Conservation (phyloP, 2,329 filamentous ascomycete genomes). For the Polychaeton citri region DNA sequence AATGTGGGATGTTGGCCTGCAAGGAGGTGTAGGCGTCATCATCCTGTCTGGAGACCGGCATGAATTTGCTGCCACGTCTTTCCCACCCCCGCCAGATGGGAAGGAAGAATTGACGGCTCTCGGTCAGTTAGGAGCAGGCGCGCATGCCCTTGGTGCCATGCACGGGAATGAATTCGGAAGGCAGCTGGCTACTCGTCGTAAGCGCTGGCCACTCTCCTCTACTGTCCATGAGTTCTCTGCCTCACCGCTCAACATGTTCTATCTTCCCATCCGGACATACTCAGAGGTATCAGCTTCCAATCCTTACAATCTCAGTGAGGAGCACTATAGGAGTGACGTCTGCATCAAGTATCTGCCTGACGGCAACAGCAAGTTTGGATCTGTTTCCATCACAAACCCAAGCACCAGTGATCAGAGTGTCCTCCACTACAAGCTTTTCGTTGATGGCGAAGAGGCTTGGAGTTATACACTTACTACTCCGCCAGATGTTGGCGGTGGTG, state of each 20-base stretch:
- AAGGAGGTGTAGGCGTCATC: conserved; percentile 61
- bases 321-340: conserved; percentile 46
- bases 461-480: conserved; percentile 38
- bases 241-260: conserved; percentile 88
- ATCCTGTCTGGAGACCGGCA: conserved; percentile 88
- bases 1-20: conserved; percentile 74
- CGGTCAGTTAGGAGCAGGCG: conserved; percentile 11
- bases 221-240: conserved; percentile 84
- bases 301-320: conserved; percentile 38
- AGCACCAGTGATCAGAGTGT: conserved; percentile 53
- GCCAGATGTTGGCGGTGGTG: conserved; percentile 24
- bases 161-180: conserved; percentile 1
- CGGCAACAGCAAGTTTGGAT: conserved; percentile 81
- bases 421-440: conserved; percentile 66
- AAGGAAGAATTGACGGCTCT: conserved; percentile 24
- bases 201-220: conserved; percentile 45
- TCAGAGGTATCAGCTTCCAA: conserved; percentile 41
- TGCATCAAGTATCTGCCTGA: conserved; percentile 73
- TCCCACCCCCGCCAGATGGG: conserved; percentile 43
- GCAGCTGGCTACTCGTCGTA: conserved; percentile 11
- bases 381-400: conserved; percentile 61
- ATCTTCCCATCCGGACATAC: conserved; percentile 74
- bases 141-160: conserved; percentile 5
- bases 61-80: conserved; percentile 83
- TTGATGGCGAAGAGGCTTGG: conserved; percentile 73